Base-by-base conservation (phyloP, 2,329 filamentous ascomycete species). In the Fusarium siculi region DNA sequence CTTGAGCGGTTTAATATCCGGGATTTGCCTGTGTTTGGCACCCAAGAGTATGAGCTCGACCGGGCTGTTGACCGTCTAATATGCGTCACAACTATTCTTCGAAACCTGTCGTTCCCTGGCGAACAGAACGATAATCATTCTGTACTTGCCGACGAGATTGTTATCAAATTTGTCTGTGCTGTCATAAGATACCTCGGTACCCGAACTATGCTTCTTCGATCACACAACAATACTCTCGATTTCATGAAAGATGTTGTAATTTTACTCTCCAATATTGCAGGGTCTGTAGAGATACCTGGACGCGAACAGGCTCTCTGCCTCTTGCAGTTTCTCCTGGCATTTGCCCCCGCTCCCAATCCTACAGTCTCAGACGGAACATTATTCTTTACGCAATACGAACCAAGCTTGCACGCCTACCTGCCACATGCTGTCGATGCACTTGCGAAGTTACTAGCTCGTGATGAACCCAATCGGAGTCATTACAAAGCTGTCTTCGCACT, bases 201-300 rank as follows among this genome's bases (percentile, higher is more conserved):
- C 8, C 92, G 95, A 19, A 94, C 94, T 75, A 93, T 96, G 87
- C 88, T 98, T 36, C 84, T 98, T 46, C 91, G 94, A 43, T 94
- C 91, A 7, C 89, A 96, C 74, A 87, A 89, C 78, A 97, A 98
- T 82, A 96, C 93, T 1, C 85, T 98, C 74, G 96, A 99, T 81
- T 96, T 98, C 77, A 97, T 98, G 93, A 99, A 99, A 83, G 96
- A 99, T 81, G 86, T 95, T 36, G 90, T 98, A 65, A 92, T 94
- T 21, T 91, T 97, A 74, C 86, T 99, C 61, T 98, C 96, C 63
- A 98, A 99, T 81, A 90, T 97, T 53, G 91, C 95, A 12, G 90
- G 93, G 52, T 89, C 90, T 15, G 89, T 98, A 58, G 92, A 96
- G 78, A 86, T 99, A 43, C 93, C 95, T 4, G 92, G 92, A 25